Evolutionary conservation across 768 basidiomycete species (phyloP).

Genomic region (Amanita molliuscula): DNA sequence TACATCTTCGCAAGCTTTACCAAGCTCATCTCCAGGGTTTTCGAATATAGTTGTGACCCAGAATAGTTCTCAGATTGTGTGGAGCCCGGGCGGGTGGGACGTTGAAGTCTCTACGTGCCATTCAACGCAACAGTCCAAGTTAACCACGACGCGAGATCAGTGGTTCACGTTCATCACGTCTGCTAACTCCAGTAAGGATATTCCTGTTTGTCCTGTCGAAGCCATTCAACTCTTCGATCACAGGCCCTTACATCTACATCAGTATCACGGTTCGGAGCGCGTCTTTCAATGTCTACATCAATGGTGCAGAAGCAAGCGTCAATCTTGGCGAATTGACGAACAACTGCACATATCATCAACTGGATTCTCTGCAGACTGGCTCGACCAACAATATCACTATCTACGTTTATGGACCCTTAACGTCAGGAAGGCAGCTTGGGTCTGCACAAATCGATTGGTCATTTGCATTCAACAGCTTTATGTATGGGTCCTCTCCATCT

Average conservation of each 20-base stretch:
- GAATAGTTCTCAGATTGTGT: not conserved
- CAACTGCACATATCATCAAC: slow-evolving; percentile 1
- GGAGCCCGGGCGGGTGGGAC: not conserved
- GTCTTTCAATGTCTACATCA: not conserved
- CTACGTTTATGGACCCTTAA: not conserved
- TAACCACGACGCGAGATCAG: not conserved
- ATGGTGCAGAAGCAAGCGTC: not conserved
- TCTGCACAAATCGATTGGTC: not conserved
- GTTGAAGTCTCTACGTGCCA: not conserved
- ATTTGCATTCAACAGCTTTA: not conserved
- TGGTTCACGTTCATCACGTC: not conserved
- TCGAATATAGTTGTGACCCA: not conserved
- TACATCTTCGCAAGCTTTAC: not conserved
- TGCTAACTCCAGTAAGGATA: not conserved
- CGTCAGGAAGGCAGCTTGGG: not conserved
- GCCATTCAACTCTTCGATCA: not conserved
- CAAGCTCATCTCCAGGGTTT: not conserved
- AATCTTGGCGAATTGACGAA: not conserved
- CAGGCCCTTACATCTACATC: not conserved
- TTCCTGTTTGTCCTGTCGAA: not conserved
- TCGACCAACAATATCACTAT: not conserved
- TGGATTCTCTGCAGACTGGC: not conserved
- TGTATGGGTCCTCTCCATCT: not conserved
- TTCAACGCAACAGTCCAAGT: not conserved
- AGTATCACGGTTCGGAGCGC: not conserved